Percentiles rank a stretch among this genome's conserved stretches.
Evolutionary conservation across 805 yeast species (phyloP).

Genomic region (Schwanniomyces occidentalis): DNA sequence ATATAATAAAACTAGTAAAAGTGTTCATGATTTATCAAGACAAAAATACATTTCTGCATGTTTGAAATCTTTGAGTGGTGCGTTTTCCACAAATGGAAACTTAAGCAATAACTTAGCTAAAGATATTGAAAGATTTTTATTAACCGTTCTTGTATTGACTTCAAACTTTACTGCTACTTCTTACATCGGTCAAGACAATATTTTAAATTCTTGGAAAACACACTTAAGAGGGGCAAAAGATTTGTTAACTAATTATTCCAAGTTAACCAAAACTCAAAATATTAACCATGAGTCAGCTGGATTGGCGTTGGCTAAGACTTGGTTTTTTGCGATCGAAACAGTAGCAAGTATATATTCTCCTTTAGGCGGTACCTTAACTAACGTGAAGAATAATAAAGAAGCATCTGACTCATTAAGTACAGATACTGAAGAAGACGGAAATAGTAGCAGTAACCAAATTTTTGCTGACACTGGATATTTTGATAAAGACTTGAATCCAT

Average conservation of each 20-base stretch:
- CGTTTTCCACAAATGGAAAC: slow-evolving; percentile 31
- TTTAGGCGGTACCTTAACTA: slow-evolving; percentile 52
- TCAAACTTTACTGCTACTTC: slow-evolving; percentile 54
- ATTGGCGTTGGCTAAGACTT: slow-evolving; percentile 52
- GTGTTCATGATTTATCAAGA: slow-evolving; percentile 49
- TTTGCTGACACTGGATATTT: slow-evolving; percentile 35
- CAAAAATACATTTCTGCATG: slow-evolving; percentile 62
- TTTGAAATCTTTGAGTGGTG: slow-evolving; percentile 52
- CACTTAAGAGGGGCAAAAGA: slow-evolving; percentile 65
- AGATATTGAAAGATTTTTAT: slow-evolving; percentile 63
- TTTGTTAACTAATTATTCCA: slow-evolving; percentile 49
- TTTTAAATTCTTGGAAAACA: slow-evolving; percentile 55
- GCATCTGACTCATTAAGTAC: slow-evolving; percentile 17
- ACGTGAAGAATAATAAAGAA: slow-evolving; percentile 35
- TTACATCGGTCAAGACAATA: slow-evolving; percentile 14
- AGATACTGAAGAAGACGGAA: slow-evolving; percentile 3
- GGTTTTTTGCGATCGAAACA: slow-evolving; percentile 58
- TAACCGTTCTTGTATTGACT: slow-evolving; percentile 63
- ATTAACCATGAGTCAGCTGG: slow-evolving; percentile 37
- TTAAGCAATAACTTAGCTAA: slow-evolving; percentile 24
- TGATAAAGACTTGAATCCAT: slow-evolving; percentile 21
- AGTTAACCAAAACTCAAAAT: slow-evolving; percentile 11
- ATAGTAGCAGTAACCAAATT: slow-evolving; percentile 13
- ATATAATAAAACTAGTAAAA: slow-evolving; percentile 37
- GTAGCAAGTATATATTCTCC: slow-evolving; percentile 54